Percentiles rank a stretch among this genome's conserved stretches.
Evolutionary conservation across 805 yeast species (phyloP).

Genomic region (Lipomyces orientalis): DNA sequence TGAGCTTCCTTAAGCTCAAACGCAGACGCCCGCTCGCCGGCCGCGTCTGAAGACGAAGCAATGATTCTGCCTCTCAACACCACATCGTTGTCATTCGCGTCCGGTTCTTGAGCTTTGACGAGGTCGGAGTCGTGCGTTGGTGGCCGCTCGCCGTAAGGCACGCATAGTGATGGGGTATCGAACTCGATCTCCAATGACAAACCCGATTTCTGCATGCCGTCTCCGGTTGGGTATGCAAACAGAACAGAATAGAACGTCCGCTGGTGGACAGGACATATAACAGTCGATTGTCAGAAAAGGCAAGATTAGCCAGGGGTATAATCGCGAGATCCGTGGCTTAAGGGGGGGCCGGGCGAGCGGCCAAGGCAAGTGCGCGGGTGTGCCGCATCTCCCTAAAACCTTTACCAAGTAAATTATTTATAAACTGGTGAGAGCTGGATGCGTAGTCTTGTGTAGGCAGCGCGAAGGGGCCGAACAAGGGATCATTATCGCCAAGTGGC

Average conservation of each 20-base stretch:
- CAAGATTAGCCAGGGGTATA: background rate
- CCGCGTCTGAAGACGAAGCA: background rate
- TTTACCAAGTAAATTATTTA: too few species aligned
- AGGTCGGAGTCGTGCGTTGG: background rate
- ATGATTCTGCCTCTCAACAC: background rate
- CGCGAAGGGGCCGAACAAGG: too few species aligned
- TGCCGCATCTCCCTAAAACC: background rate
- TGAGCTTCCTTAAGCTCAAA: background rate
- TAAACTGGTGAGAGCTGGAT: too few species aligned
- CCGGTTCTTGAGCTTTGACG: background rate
- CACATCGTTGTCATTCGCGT: background rate
- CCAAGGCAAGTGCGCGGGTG: background rate
- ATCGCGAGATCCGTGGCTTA: background rate
- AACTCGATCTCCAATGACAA: background rate
- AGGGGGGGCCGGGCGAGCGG: too few species aligned
- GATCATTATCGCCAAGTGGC: too few species aligned
- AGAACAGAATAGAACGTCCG: background rate
- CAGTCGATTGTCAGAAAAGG: background rate
- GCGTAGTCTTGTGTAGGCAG: too few species aligned
- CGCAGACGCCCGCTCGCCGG: background rate
- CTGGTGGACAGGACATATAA: background rate
- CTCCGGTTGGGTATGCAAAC: background rate
- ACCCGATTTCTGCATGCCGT: background rate
- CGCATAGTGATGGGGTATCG: constrained; percentile 4
- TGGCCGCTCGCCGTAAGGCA: constrained; percentile 6